phyloP scores from a whole-genome alignment of 1,139 yeast species.

The Meyerozyma athensensis region DNA sequence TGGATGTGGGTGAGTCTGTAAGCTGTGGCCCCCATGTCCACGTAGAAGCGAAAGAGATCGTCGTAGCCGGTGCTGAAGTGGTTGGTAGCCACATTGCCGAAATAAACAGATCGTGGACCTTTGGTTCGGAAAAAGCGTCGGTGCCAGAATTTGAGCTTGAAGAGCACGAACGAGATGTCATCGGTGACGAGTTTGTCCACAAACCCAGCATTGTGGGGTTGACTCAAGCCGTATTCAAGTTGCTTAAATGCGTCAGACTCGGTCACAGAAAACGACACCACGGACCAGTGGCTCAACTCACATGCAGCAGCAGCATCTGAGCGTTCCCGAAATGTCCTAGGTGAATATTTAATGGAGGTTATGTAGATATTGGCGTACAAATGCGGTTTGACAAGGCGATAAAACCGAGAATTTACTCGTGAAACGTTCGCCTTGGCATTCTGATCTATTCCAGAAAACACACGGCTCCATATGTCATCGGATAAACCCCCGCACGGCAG shows the following conservation, averaged over 20 bases:
- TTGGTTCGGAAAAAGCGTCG: conserved; percentile 5
- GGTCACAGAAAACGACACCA: conserved; percentile 7
- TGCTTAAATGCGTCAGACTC: conserved; percentile 5
- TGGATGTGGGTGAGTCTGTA: neutral
- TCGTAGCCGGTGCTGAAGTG: conserved; percentile 11
- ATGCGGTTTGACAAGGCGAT: neutral
- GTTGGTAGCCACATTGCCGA: conserved; percentile 17
- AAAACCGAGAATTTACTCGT: neutral
- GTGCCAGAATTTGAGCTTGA: conserved; percentile 12
- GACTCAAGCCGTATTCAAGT: conserved; percentile 8
- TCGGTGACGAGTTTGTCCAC: conserved; percentile 10
- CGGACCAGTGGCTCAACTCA: conserved; percentile 7
- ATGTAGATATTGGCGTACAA: conserved; percentile 11
- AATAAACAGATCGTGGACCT: conserved; percentile 3
- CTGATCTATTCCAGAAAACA: neutral
- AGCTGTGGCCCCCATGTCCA: neutral
- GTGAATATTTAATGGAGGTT: conserved; percentile 5
- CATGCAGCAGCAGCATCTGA: neutral
- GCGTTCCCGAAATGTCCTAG: neutral
- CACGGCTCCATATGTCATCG: neutral
- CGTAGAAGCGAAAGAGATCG: conserved; percentile 10
- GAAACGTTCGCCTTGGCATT: neutral
- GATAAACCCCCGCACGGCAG: neutral
- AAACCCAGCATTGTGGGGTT: conserved; percentile 3
- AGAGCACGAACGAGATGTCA: conserved; percentile 11